Percentiles rank a stretch among this genome's conserved stretches.
phyloP scores from a whole-genome alignment of 768 basidiomycete species.

The Trichaptum fuscoviolaceum region DNA sequence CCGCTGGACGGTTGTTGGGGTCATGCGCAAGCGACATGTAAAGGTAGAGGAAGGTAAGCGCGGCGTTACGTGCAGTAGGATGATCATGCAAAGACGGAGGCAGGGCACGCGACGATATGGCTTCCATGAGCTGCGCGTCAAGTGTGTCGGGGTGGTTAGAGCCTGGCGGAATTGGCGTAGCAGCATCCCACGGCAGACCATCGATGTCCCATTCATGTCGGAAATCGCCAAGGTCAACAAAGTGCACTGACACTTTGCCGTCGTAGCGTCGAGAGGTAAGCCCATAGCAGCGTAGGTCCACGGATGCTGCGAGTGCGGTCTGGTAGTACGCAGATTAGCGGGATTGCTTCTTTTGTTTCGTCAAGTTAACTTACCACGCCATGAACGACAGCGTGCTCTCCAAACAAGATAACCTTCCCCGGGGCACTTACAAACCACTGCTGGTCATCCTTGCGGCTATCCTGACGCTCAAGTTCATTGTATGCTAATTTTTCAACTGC shows the following conservation, averaged over 20 bases:
- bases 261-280: slow-evolving; percentile 72
- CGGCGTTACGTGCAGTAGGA: slow-evolving; percentile 39
- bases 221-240: slow-evolving; percentile 75
- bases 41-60: slow-evolving; percentile 84
- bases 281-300: slow-evolving; percentile 93
- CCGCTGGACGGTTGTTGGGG: slow-evolving; percentile 52
- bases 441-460: slow-evolving; percentile 27
- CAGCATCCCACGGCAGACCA: slow-evolving; percentile 73
- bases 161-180: slow-evolving; percentile 46
- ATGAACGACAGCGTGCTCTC: slow-evolving; percentile 98
- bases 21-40: slow-evolving; percentile 74
- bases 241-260: slow-evolving; percentile 65
- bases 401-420: slow-evolving; percentile 96
- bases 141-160: slow-evolving; percentile 58
- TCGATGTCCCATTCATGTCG: slow-evolving; percentile 78
- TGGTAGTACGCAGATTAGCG: slow-evolving; percentile 25
- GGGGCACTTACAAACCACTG: slow-evolving; percentile 93
- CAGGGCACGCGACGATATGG: slow-evolving; percentile 48
- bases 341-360: slow-evolving; percentile 8
- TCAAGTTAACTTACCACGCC: slow-evolving; percentile 68
- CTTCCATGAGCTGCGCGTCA: slow-evolving; percentile 68
- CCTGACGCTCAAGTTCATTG: slow-evolving; percentile 24
- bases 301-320: slow-evolving; percentile 93
- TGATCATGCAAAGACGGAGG: slow-evolving; percentile 27
- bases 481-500: slow-evolving; percentile 66